Conservation (phyloP, 2,329 filamentous ascomycete species). For the Penicillium carneum region DNA sequence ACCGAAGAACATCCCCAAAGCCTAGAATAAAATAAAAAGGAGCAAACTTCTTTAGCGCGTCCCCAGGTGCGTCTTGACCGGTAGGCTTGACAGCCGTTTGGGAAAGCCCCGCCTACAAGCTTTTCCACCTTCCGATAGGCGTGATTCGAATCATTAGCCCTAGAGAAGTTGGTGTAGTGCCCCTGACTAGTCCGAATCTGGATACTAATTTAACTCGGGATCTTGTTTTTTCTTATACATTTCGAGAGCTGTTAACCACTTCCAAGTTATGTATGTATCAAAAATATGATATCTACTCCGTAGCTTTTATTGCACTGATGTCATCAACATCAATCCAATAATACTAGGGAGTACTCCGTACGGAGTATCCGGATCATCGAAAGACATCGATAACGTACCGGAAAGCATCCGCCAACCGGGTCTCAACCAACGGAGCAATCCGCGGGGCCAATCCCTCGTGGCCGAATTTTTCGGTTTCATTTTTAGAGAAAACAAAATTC, state of each 20-base stretch:
- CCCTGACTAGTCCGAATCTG: constrained; percentile 33
- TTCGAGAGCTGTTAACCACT: background rate
- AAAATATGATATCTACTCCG: background rate
- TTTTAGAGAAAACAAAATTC: background rate
- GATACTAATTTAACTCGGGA: constrained; percentile 9
- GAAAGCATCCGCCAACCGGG: constrained; percentile 3
- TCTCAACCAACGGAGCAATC: background rate
- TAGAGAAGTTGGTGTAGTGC: constrained; percentile 5
- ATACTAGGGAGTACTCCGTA: background rate
- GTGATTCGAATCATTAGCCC: background rate
- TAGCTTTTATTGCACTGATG: background rate
- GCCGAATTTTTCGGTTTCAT: background rate
- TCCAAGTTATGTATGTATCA: background rate
- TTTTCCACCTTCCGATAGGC: constrained; percentile 17
- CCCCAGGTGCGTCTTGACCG: constrained; percentile 10
- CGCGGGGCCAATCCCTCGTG: constrained; percentile 8
- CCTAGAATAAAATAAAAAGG: constrained; percentile 12
- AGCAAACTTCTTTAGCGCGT: constrained; percentile 16
- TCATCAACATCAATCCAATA: background rate
- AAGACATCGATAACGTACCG: background rate
- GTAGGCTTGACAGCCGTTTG: constrained; percentile 36
- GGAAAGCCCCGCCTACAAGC: constrained; percentile 22
- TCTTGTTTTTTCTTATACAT: background rate
- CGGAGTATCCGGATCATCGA: background rate
- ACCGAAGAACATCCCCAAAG: background rate